phyloP scores from a whole-genome alignment of 169 alveolate species.

The Eimeria praecox region DNA sequence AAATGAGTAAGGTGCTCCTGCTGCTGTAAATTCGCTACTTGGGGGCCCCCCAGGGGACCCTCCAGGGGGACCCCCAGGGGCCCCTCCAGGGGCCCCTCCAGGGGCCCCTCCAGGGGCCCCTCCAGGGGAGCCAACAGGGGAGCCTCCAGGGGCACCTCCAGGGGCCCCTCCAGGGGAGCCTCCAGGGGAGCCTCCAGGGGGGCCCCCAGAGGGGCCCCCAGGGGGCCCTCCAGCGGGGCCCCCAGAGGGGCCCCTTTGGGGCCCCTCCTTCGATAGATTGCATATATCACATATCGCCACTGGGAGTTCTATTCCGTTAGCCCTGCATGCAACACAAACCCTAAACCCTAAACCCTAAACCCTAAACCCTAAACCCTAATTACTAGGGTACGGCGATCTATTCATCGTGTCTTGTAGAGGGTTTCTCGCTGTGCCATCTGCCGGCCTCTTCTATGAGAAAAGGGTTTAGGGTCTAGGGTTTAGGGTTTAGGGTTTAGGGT shows the following conservation, averaged over 20 bases:
- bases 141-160: neutral
- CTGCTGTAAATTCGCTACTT: neutral
- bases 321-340: constrained; percentile 1
- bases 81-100: neutral
- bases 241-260: neutral
- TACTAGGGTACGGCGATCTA: too few relatives aligned
- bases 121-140: too few relatives aligned
- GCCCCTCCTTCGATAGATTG: too few relatives aligned
- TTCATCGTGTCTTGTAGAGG: neutral
- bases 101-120: neutral
- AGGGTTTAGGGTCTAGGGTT: neutral
- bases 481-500: constrained; percentile 42
- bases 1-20: neutral
- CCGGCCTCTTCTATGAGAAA: too few relatives aligned
- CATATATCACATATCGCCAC: constrained; percentile 42
- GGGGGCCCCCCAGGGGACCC: neutral
- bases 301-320: constrained; percentile 13
- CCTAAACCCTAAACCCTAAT: neutral
- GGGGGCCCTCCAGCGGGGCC: too few relatives aligned
- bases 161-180: neutral
- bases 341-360: constrained; percentile 22
- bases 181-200: neutral
- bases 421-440: too few relatives aligned
- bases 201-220: neutral
- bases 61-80: neutral